phyloP scores from a whole-genome alignment of 108 stramenopile species.

The Seminavis robusta region DNA sequence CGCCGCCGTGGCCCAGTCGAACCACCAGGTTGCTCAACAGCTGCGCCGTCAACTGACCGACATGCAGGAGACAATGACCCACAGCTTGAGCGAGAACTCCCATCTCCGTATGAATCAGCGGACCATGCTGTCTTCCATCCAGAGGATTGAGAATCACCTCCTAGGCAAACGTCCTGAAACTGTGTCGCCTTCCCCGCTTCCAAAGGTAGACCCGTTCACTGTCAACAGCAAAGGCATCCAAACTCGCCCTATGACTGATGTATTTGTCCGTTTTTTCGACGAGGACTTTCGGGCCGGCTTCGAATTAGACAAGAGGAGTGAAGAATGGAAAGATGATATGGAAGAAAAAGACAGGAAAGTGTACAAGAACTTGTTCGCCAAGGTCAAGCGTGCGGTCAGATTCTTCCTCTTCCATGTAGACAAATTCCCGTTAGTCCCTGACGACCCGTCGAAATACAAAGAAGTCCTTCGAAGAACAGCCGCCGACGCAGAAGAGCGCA shows the following conservation, averaged over 20 bases:
- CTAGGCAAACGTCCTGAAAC: not conserved
- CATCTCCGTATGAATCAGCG: not conserved
- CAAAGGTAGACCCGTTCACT: not conserved
- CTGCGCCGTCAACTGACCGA: constrained; percentile 3
- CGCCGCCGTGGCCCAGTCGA: constrained; percentile 2
- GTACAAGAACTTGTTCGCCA: not conserved
- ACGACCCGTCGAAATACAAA: constrained; percentile 1
- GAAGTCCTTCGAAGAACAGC: not conserved
- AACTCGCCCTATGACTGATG: not conserved
- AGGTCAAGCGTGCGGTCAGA: not conserved
- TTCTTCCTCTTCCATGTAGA: not conserved
- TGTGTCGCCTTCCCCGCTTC: not conserved
- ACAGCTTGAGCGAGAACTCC: not conserved
- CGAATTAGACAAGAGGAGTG: not conserved
- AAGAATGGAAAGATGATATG: not conserved
- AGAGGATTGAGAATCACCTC: not conserved
- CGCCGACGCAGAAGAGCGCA: not conserved
- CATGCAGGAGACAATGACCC: not conserved
- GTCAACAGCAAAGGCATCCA: not conserved
- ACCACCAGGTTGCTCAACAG: not conserved
- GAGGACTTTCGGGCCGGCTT: not conserved
- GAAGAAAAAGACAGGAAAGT: not conserved
- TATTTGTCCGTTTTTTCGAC: not conserved
- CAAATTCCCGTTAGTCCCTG: not conserved
- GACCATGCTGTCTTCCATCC: not conserved